phyloP scores from a whole-genome alignment of 805 yeast species.

The Priceomyces haplophilus region DNA sequence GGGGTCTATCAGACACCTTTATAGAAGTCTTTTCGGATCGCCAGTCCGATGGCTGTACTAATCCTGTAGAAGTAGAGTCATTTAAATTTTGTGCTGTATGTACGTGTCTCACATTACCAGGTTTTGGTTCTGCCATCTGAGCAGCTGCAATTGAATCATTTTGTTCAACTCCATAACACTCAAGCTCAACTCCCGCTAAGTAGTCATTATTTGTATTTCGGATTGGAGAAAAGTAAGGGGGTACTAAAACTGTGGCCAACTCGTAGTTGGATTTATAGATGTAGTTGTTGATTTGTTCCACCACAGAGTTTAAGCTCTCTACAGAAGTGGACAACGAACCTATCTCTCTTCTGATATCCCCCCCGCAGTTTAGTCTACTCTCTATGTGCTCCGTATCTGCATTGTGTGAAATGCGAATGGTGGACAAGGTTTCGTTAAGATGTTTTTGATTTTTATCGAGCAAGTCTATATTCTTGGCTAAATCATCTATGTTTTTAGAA shows the following conservation, averaged over 20 bases:
- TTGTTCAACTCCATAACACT: no score
- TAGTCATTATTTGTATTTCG: no score
- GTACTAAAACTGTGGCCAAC: constrained; percentile 2
- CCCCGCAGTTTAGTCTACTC: constrained; percentile 16
- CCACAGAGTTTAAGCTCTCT: constrained; percentile 6
- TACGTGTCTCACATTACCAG: no score
- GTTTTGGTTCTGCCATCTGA: no score
- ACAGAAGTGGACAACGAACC: constrained; percentile 8
- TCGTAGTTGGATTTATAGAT: constrained; percentile 5
- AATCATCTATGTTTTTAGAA: background rate
- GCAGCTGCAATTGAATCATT: no score
- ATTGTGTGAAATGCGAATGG: constrained; percentile 1
- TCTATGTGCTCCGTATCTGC: constrained; percentile 12
- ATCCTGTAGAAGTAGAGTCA: no score
- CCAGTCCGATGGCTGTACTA: no score
- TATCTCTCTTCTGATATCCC: constrained; percentile 14
- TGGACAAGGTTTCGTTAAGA: background rate
- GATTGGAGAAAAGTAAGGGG: background rate
- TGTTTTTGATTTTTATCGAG: constrained; percentile 5
- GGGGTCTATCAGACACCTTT: no score
- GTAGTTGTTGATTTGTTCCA: constrained; percentile 10
- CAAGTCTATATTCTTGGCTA: constrained; percentile 5
- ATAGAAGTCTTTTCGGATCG: no score
- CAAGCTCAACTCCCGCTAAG: no score
- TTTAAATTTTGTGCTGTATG: no score